Conservation (phyloP, 192 early-diverging fungal genomes). For the Kickxella alabastrina region DNA sequence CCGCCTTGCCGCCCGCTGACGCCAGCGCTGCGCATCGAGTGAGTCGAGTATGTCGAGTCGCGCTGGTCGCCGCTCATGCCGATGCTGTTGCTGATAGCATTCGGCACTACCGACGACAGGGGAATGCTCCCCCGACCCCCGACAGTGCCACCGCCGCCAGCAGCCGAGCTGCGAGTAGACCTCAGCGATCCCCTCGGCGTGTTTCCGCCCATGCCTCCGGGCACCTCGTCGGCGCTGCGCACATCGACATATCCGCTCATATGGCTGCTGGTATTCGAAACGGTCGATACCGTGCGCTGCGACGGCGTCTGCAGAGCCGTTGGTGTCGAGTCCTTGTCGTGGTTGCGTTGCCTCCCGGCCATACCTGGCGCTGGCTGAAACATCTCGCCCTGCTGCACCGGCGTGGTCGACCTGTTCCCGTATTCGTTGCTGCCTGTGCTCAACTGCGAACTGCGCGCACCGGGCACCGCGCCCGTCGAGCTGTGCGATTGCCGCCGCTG, state of each 20-base stretch:
- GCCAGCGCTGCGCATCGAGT: conserved; percentile 31
- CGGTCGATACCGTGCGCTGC: conserved; percentile 7
- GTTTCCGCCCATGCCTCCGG: background rate
- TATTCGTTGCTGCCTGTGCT: conserved; percentile 35
- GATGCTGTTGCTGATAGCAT: background rate
- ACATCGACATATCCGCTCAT: too few species aligned
- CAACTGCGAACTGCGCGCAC: conserved; percentile 33
- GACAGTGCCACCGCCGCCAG: conserved; percentile 5
- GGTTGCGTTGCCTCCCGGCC: conserved; percentile 23
- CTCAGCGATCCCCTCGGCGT: conserved; percentile 37
- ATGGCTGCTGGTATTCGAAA: conserved; percentile 10
- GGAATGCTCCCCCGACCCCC: background rate
- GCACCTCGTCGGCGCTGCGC: background rate
- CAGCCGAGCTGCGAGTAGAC: conserved; percentile 42
- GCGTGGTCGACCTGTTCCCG: conserved; percentile 1
- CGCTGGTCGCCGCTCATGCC: conserved; percentile 1
- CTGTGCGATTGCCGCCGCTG: conserved; percentile 45
- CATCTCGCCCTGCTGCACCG: background rate
- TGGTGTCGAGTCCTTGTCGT: conserved; percentile 23
- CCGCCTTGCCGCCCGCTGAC: conserved; percentile 18
- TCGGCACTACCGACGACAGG: background rate
- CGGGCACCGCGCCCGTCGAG: conserved; percentile 9
- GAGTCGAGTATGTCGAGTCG: conserved; percentile 12
- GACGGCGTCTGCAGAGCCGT: background rate
- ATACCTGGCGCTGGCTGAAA: background rate